Base-by-base conservation (phyloP, 2,329 filamentous ascomycete genomes). In the Camptophora hylomeconis region DNA sequence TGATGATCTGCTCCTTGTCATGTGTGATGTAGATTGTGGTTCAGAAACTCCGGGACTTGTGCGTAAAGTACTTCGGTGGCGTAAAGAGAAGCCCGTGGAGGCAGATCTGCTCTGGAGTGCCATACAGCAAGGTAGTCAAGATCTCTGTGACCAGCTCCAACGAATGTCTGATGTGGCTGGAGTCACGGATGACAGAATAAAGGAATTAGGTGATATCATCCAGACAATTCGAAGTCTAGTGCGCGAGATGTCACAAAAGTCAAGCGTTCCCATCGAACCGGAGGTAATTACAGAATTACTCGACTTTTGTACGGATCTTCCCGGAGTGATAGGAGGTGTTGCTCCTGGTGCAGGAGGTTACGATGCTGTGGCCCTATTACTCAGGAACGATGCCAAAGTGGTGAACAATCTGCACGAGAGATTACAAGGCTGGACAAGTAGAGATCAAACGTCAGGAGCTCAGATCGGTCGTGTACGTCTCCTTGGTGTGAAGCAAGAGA, bases 21-120 rank as follows among this genome's bases (percentile, higher is more conserved):
- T 98, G 77, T 93, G 84, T 49, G 89, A 98, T 49, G 89, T 98
- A 5, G 82, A 92, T 51, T 93, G 86, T 49, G 89, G 89, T 17
- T 87, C 78, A 26, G 72, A 92, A 60, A 95, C 87, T 5, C 86
- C 92, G 0, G 72, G 83, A 9, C 95, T 98, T 89, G 89, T 94
- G 20, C 92, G 87, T 59, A 72, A 81, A 49, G 81, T 98, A 9
- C 65, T 95, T 3, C 68, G 69, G 17, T 98, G 89, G 89, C 66
- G 80, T 28, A 69, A 70, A 27, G 56, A 67, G 26, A 72, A 82
- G 12, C 57, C 64, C 0, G 64, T 65, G 3, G 69, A 65, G n/a
- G 75, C 84, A 2, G 69, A 72, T 37, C 46, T 54, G 36, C 61
- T 94, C 11, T 95, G 86, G 83, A 66, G 68, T 25, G 61, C 69